Percentiles rank a stretch among this genome's conserved stretches.
These are phyloP conservation scores for Salix caprea DNA, from an alignment of 345 rosid species.

Conservation along the genomic window DNA sequence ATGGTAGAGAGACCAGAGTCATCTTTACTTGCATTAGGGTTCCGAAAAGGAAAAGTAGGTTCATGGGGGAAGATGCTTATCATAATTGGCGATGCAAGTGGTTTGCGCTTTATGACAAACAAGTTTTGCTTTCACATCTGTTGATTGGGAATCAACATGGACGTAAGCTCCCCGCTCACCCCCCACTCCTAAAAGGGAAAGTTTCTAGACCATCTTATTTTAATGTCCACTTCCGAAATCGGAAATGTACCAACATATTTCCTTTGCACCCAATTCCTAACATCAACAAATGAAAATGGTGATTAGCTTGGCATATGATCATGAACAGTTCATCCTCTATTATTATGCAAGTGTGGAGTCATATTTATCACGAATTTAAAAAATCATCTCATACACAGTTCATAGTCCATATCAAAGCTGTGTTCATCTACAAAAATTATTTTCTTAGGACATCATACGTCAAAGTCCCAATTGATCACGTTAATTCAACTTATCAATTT, in stretches of 20 bases:
- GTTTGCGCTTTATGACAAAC: background rate
- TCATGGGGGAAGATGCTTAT: slow-evolving; percentile 6
- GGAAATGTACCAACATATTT: slow-evolving; percentile 19
- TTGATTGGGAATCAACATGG: background rate
- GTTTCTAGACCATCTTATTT: slow-evolving; percentile 2
- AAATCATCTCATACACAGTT: no score
- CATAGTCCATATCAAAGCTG: no score
- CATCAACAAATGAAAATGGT: slow-evolving; percentile 8
- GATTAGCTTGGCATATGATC: no score
- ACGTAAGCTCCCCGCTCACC: slow-evolving; percentile 11
- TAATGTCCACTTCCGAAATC: slow-evolving; percentile 30
- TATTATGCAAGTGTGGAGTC: no score
- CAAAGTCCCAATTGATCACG: no score
- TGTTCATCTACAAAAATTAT: no score
- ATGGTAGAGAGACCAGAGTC: background rate
- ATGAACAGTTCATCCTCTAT: no score
- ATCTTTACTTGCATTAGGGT: background rate
- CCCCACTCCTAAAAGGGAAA: slow-evolving; percentile 41
- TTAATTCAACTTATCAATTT: no score
- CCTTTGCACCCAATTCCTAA: slow-evolving; percentile 7
- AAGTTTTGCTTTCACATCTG: background rate
- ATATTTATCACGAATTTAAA: no score
- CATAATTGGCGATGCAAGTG: slow-evolving; percentile 15
- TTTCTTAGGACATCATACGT: no score
- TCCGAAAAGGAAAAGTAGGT: background rate